Conservation (phyloP, 2,329 filamentous ascomycete genomes). For the Byssothecium circinans region DNA sequence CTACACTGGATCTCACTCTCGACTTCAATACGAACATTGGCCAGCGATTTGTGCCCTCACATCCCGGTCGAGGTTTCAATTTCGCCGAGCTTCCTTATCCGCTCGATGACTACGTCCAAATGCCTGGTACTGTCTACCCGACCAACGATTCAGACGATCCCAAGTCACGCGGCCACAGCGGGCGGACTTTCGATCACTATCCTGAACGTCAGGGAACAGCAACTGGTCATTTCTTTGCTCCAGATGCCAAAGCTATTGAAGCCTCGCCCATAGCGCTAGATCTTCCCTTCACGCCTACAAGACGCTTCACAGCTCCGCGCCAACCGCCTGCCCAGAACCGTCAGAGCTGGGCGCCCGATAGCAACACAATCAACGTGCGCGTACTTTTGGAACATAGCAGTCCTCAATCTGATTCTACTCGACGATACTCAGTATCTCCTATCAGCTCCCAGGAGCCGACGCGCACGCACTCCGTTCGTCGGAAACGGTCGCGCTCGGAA, state of each 20-base stretch:
- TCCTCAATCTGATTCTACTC: conserved; percentile 15
- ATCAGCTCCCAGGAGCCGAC: conserved; percentile 14
- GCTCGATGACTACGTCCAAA: conserved; percentile 50
- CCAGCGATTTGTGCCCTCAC: conserved; percentile 47
- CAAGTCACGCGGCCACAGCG: neutral
- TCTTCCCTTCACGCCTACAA: conserved; percentile 8
- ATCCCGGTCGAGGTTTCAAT: conserved; percentile 46
- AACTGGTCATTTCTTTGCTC: neutral
- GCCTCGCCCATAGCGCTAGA: conserved; percentile 7
- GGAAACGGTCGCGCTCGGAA: conserved; percentile 27
- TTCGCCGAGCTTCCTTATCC: conserved; percentile 46
- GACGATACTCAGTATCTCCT: conserved; percentile 26
- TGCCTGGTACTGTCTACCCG: conserved; percentile 49
- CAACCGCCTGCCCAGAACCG: conserved; percentile 11
- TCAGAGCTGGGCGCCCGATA: conserved; percentile 26
- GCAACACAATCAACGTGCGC: conserved; percentile 26
- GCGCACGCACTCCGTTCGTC: conserved; percentile 25
- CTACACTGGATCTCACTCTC: conserved; percentile 40
- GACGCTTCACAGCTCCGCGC: conserved; percentile 2
- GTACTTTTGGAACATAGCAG: conserved; percentile 30
- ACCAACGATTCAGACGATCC: conserved; percentile 21
- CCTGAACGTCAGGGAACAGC: neutral
- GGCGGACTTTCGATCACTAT: conserved; percentile 3
- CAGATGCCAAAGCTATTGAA: conserved; percentile 11
- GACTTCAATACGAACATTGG: conserved; percentile 49